Conservation (phyloP, 2,329 filamentous ascomycete genomes). For the Didymella pomorum region DNA sequence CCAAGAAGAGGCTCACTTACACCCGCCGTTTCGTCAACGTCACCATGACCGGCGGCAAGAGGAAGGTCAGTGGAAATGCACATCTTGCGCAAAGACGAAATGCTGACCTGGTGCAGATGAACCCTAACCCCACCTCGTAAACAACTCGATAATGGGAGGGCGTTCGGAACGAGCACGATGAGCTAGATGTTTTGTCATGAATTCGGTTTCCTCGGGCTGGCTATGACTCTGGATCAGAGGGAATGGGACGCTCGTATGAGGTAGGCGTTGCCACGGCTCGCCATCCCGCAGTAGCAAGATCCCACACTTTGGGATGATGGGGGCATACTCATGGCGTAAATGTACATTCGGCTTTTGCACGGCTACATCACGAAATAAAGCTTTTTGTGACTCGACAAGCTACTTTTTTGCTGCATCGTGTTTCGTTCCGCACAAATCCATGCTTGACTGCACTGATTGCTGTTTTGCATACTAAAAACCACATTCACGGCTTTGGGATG, state of each 20-base stretch:
- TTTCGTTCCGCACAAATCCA: not conserved
- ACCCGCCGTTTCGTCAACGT: slow-evolving; percentile 99
- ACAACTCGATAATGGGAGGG: slow-evolving; percentile 34
- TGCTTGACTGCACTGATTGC: not conserved
- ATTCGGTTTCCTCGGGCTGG: slow-evolving; percentile 48
- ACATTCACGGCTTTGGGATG: not conserved
- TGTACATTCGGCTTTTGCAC: slow-evolving; percentile 50
- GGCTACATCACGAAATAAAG: slow-evolving; percentile 44
- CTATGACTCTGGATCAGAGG: slow-evolving; percentile 53
- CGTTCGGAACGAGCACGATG: slow-evolving; percentile 43
- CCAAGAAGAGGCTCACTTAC: slow-evolving; percentile 96
- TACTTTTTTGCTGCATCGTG: not conserved
- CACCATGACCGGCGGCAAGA: slow-evolving; percentile 96
- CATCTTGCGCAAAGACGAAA: not conserved
- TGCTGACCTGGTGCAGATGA: slow-evolving; percentile 67
- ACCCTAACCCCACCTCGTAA: slow-evolving; percentile 82
- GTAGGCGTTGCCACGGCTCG: slow-evolving; percentile 42
- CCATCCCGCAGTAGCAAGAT: slow-evolving; percentile 41
- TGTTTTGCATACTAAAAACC: not conserved
- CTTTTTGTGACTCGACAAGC: slow-evolving; percentile 35
- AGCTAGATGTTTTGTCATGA: slow-evolving; percentile 47
- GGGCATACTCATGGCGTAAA: slow-evolving; percentile 53
- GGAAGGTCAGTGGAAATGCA: slow-evolving; percentile 73
- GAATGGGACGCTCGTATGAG: slow-evolving; percentile 40
- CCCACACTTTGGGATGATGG: slow-evolving; percentile 49